Conservation (phyloP, 192 early-diverging fungal species). For the Podila minutissima region DNA sequence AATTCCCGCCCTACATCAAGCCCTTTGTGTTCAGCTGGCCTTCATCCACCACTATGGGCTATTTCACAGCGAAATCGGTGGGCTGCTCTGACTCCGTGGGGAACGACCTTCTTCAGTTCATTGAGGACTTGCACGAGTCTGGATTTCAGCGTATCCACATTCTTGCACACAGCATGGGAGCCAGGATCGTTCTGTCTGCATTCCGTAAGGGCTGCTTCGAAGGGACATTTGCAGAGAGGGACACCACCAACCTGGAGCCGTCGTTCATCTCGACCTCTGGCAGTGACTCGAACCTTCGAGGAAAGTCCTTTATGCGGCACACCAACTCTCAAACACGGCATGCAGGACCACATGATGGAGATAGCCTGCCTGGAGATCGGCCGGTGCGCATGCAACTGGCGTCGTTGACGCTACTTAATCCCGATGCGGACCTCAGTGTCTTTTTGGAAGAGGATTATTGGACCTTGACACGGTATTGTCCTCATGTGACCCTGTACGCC, state of each 20-base stretch:
- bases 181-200: constrained; percentile 35
- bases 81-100: constrained; percentile 38
- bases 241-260: constrained; percentile 10
- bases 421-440: constrained; percentile 34
- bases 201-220: constrained; percentile 41
- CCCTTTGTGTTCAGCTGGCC: constrained; percentile 55
- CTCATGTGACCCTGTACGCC: constrained; percentile 50
- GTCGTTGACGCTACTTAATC: constrained; percentile 50
- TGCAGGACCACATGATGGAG: not conserved
- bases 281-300: constrained; percentile 6
- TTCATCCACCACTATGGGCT: constrained; percentile 46
- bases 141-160: constrained; percentile 50
- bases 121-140: constrained; percentile 37
- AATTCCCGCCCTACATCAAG: constrained; percentile 53
- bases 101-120: constrained; percentile 47
- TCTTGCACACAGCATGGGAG: constrained; percentile 54
- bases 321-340: constrained; percentile 9
- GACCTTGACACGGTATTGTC: constrained; percentile 44
- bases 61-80: constrained; percentile 37
- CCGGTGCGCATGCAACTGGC: constrained; percentile 29
- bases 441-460: constrained; percentile 49
- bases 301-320: constrained; percentile 9
- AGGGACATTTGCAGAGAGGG: constrained; percentile 25
- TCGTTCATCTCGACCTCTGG: constrained; percentile 3
- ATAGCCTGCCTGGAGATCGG: constrained; percentile 10